Evolutionary conservation across 257 asterid genomes (phyloP).

Genomic region (Capsicum rhomboideum): DNA sequence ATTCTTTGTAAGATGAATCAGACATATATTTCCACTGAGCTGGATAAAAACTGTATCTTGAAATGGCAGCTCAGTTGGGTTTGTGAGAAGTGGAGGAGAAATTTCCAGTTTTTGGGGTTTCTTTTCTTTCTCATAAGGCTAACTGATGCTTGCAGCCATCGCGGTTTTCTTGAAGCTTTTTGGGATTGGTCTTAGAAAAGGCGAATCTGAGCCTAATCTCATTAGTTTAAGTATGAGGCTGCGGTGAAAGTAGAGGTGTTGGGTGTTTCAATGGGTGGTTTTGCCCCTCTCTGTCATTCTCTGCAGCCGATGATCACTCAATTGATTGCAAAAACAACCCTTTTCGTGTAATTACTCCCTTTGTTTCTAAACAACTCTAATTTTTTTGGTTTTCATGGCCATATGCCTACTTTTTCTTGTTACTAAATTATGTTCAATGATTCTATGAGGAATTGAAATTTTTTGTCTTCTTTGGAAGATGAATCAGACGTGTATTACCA

Average conservation of each 20-base stretch:
- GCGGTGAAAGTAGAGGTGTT: too few species aligned
- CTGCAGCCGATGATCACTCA: slow-evolving; percentile 8
- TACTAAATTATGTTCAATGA: neutral
- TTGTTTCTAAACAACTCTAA: too few species aligned
- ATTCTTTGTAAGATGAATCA: neutral
- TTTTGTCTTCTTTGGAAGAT: too few species aligned
- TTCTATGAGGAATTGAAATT: neutral
- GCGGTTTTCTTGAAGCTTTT: neutral
- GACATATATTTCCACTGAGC: neutral
- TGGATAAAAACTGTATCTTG: neutral
- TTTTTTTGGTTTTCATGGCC: too few species aligned
- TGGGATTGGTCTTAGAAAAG: neutral
- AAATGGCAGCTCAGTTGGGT: neutral
- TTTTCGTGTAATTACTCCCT: neutral
- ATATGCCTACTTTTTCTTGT: neutral
- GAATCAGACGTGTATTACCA: too few species aligned
- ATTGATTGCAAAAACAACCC: neutral
- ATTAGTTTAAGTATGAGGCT: too few species aligned
- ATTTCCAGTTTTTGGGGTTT: neutral
- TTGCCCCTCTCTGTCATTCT: slow-evolving; percentile 18
- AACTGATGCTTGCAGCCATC: neutral
- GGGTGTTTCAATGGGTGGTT: slow-evolving; percentile 24
- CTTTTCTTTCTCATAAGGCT: neutral
- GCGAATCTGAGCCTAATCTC: neutral
- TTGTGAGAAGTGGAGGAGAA: neutral